Conservation (phyloP, 495 filamentous ascomycete species). For the Penicillium salamii region DNA sequence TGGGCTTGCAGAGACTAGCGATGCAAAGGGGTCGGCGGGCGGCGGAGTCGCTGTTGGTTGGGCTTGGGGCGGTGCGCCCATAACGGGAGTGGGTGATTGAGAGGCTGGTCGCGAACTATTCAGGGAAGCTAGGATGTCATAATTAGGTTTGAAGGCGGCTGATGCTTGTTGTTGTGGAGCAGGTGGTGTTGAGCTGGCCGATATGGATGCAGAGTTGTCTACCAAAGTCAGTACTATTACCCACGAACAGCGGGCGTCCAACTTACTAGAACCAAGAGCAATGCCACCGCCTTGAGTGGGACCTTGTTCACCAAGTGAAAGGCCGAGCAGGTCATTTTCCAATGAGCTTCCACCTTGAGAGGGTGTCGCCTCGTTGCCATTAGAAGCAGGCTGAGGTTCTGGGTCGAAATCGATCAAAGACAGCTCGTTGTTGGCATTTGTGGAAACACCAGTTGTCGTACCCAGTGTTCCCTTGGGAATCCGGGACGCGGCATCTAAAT, state of each 20-base stretch:
- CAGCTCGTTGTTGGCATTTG: slow-evolving; percentile 77
- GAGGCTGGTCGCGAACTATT: slow-evolving; percentile 43
- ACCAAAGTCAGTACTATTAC: slow-evolving; percentile 9
- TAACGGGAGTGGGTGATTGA: slow-evolving; percentile 48
- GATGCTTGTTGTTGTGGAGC: slow-evolving; percentile 32
- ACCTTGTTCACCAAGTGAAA: slow-evolving; percentile 60
- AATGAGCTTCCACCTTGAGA: slow-evolving; percentile 41
- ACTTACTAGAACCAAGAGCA: slow-evolving; percentile 67
- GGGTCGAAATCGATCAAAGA: slow-evolving; percentile 89
- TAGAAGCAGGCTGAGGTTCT: slow-evolving; percentile 56
- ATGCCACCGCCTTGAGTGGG: slow-evolving; percentile 80
- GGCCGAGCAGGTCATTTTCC: slow-evolving; percentile 66
- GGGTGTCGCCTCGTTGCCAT: slow-evolving; percentile 44
- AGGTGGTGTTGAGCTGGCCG: slow-evolving; percentile 25
- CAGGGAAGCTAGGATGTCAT: slow-evolving; percentile 59
- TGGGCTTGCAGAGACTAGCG: slow-evolving; percentile 58
- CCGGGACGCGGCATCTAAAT: slow-evolving; percentile 80
- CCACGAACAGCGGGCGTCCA: slow-evolving; percentile 47
- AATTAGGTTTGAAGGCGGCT: slow-evolving; percentile 47
- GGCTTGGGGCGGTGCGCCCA: slow-evolving; percentile 27
- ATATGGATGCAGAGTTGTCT: slow-evolving; percentile 25
- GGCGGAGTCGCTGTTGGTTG: slow-evolving; percentile 39
- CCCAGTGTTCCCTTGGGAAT: slow-evolving; percentile 82
- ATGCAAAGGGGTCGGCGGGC: slow-evolving; percentile 65
- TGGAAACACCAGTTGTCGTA: slow-evolving; percentile 65